Percentiles rank a stretch among this genome's conserved stretches.
phyloP scores from a whole-genome alignment of 2,329 filamentous ascomycete genomes.

The Fusarium fracticaudum region DNA sequence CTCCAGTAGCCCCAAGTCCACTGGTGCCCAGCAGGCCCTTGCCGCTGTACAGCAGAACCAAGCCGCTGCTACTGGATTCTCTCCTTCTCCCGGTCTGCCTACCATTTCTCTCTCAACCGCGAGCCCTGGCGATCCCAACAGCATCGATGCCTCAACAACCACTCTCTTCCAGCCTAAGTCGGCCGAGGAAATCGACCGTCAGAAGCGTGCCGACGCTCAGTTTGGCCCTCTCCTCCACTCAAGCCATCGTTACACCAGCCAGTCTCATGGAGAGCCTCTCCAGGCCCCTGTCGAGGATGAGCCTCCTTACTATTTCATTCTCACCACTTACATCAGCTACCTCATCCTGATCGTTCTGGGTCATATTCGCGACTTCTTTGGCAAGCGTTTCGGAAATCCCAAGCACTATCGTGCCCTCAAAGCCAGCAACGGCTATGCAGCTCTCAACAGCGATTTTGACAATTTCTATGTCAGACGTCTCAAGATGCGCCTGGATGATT shows the following conservation, averaged over 20 bases:
- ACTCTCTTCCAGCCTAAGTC: conserved; percentile 87
- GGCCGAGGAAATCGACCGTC: conserved; percentile 79
- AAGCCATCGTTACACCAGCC: conserved; percentile 88
- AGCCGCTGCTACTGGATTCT: conserved; percentile 67
- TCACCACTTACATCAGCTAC: conserved; percentile 99
- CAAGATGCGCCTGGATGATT: conserved; percentile 96
- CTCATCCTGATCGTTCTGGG: conserved; percentile 94
- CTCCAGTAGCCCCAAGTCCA: conserved; percentile 80
- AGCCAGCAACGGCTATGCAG: conserved; percentile 87
- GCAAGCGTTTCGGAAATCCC: conserved; percentile 89
- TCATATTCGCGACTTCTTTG: conserved; percentile 96
- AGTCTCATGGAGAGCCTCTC: conserved; percentile 83
- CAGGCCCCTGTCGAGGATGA: conserved; percentile 90
- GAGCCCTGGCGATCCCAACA: conserved; percentile 76
- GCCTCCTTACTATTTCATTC: conserved; percentile 93
- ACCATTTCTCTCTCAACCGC: conserved; percentile 93
- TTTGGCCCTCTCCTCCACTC: conserved; percentile 86
- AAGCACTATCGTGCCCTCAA: conserved; percentile 84
- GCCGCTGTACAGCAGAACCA: conserved; percentile 71
- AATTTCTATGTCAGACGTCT: conserved; percentile 95
- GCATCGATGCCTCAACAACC: conserved; percentile 78
- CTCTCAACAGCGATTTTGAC: conserved; percentile 97
- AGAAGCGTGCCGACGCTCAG: conserved; percentile 84
- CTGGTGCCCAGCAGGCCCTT: conserved; percentile 72
- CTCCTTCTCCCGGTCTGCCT: conserved; percentile 79